phyloP scores from a whole-genome alignment of 768 basidiomycete genomes.

The Tylopilus rubrobrunneus region DNA sequence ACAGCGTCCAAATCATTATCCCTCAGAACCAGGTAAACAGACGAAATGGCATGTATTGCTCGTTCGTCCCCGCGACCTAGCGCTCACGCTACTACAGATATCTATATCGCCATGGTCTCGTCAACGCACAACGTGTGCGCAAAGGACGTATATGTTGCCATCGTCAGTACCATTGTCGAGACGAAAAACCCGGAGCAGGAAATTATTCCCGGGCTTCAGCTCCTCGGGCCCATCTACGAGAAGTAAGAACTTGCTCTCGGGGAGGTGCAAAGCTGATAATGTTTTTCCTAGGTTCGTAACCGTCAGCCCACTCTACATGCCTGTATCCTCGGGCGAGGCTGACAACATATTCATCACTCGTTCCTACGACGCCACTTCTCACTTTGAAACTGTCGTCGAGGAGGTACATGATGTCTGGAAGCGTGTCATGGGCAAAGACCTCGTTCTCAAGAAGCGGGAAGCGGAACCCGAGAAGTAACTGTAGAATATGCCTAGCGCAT shows the following conservation, averaged over 20 bases:
- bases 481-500: slow-evolving; percentile 7
- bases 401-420: slow-evolving; percentile 97
- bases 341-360: slow-evolving; percentile 98
- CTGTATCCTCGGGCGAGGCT: slow-evolving; percentile 71
- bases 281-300: slow-evolving; percentile 70
- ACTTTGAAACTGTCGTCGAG: slow-evolving; percentile 98
- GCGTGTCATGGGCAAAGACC: slow-evolving; percentile 70
- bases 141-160: slow-evolving; percentile 92
- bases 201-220: slow-evolving; percentile 85
- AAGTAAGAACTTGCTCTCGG: slow-evolving; percentile 54
- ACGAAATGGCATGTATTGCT: slow-evolving; percentile 68
- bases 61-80: neutral
- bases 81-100: slow-evolving; percentile 54
- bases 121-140: slow-evolving; percentile 97
- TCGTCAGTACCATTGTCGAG: slow-evolving; percentile 98
- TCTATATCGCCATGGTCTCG: slow-evolving; percentile 97
- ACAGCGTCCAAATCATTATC: slow-evolving; percentile 96
- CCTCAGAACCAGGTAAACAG: slow-evolving; percentile 97
- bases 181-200: slow-evolving; percentile 89
- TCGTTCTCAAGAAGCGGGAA: slow-evolving; percentile 88
- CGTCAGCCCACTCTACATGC: slow-evolving; percentile 83
- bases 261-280: slow-evolving; percentile 7
- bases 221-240: slow-evolving; percentile 89
- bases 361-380: slow-evolving; percentile 97
- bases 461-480: slow-evolving; percentile 52